Evolutionary conservation across 768 basidiomycete species (phyloP), one percentile per base, ranked within the genome.

Genomic region (Lactarius psammicola): DNA sequence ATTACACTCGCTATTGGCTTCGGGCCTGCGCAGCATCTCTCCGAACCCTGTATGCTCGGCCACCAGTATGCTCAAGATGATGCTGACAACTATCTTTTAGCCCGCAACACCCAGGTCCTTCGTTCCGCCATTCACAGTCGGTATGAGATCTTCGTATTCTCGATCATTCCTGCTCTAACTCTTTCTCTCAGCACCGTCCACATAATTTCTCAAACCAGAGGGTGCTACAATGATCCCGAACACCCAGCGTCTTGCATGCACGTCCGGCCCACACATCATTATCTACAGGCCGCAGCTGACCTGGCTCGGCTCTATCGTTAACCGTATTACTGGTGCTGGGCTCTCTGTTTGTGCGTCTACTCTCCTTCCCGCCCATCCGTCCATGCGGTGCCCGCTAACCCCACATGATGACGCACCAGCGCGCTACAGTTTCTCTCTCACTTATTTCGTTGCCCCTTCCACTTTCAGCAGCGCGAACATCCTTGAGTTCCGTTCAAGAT

Each of bases 211-310:
- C 3, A 80, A 87, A 1, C 81, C 88, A 1, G 80, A 87, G 0
- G 81, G 85, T 0, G 78, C 80, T 11, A 74, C 78, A 38, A 81
- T 80, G 4, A 89, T 94, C 68, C 81, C 98, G 71, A 96, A 98
- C 82, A 76, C 84, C 70, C 95, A 98, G 76, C 90, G 97, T 69
- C 78, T 92, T 56, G 80, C 81, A 58, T 89, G 97, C 20, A 96
- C 97, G n/a, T 90, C 84, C 68, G 92, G 90, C 72, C 97, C 97
- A 10, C 95, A 98, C 76, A 90, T 94, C 75, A 94, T 93, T 63
- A 98, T 99, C 78, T 98, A 98, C 80, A 89, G 95, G 73, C 91
- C 90, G 1, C 93, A 98, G 78, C 77, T 98, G 55, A 98, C 96
- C 40, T 95, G 92, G 92, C 17, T 92, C 61, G 82, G 78, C 4